Percentiles rank a stretch among this genome's conserved stretches.
phyloP scores from a whole-genome alignment of 2,329 filamentous ascomycete species.

The Aplosporella prunicola region DNA sequence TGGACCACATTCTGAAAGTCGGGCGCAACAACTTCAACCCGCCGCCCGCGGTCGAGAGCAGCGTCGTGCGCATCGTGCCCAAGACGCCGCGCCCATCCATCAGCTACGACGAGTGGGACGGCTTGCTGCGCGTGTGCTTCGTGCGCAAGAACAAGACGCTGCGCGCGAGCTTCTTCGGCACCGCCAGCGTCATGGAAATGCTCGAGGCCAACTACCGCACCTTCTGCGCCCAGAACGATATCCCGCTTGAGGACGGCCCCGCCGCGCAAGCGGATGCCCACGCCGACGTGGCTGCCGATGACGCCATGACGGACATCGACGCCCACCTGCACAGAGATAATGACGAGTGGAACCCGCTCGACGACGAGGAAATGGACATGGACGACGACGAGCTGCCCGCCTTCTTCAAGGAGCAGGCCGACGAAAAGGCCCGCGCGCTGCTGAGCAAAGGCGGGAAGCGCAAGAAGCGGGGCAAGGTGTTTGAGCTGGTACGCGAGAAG shows the following conservation, averaged over 20 bases:
- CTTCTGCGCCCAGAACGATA: constrained; percentile 80
- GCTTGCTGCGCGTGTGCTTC: constrained; percentile 72
- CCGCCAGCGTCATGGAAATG: constrained; percentile 70
- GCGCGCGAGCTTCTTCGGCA: constrained; percentile 69
- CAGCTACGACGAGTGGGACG: constrained; percentile 92
- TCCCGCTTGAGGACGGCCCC: constrained; percentile 58
- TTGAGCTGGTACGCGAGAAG: constrained; percentile 76
- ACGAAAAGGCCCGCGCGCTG: constrained; percentile 46
- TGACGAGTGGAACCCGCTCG: constrained; percentile 40
- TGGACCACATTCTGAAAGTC: constrained; percentile 75
- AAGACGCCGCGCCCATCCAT: constrained; percentile 80
- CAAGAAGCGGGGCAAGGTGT: constrained; percentile 70
- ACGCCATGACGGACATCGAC: constrained; percentile 43
- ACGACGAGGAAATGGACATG: constrained; percentile 50
- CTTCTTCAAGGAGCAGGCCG: constrained; percentile 64
- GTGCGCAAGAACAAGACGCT: constrained; percentile 86
- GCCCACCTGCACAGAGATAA: constrained; percentile 35
- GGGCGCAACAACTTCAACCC: constrained; percentile 95
- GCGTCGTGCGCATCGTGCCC: constrained; percentile 80
- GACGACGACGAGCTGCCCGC: constrained; percentile 57
- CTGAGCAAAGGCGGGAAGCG: constrained; percentile 41
- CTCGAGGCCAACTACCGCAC: constrained; percentile 82
- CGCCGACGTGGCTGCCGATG: constrained; percentile 23
- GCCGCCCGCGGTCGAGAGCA: constrained; percentile 84
- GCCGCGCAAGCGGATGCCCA: constrained; percentile 54